Base-by-base conservation (phyloP, 176 grass and related monocot genomes). In the Avena eriantha region DNA sequence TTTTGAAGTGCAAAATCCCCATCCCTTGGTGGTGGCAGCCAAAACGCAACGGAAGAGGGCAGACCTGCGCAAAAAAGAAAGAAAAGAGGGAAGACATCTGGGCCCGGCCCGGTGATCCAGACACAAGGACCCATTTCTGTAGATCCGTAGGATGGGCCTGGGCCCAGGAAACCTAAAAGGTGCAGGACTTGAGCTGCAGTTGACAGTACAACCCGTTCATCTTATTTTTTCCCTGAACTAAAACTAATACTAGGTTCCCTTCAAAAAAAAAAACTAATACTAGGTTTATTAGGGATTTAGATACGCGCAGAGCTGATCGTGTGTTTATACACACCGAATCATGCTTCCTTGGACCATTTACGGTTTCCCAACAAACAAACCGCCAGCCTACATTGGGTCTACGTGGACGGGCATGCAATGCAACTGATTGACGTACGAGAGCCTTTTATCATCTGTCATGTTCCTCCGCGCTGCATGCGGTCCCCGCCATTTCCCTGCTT, bases 361-460 rank as follows among this genome's bases (percentile, higher is more conserved):
- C 13, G 26, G 60, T 53, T 69, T 47, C 18, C 84, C 76, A 54
- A 48, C 50, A 58, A 50, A 3, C 10, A 12, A 47, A 19, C 57
- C 57, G 29, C 78, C 70, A 58, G 76, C 74, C 84, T 63, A 14
- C 64, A 26, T 16, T 23, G 43, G 70, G 70, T n/a, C 70, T 39
- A 73, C 21, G 71, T 49, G 71, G n/a, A 73, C 69, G 41, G 1
- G 9, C 70, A 48, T 48, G 71, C 71, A 29, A 48, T 48, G 71
- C 71, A 29, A 4, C 71, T 66, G 86, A 34, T 54, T 24, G 84
- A 87, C 16, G 39, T 41, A 41, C 39, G 49, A 8, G 36, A 17
- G 72, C 50, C 36, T 63, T 72, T 41, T 47, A 63, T 33, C 65
- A 72, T 17, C 65, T 88, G 81, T 49, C 87, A 84, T 79, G 81